Evolutionary conservation across 169 alveolate genomes (phyloP), one percentile per base, ranked within the genome.

Genomic region (Plasmodium falciparum): DNA sequence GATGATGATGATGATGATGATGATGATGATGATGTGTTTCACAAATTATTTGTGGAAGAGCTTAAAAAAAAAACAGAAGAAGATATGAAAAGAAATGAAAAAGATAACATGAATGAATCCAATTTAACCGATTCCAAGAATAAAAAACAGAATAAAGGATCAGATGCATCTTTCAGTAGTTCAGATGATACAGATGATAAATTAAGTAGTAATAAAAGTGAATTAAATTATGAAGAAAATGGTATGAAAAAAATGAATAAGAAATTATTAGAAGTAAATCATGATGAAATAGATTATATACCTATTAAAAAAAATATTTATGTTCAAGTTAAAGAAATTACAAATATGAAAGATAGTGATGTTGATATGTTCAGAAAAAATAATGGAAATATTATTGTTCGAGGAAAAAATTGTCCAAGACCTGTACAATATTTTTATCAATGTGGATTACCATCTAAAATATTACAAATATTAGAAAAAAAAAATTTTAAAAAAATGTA

Each of bases 351-450:
- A 85, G 97, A 95, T 15, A 97, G 95, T 83, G 98, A 97, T 75
- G 97, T 97, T 15, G 98, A 95, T 29, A 96, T 97, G 69, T 88
- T 97, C 62, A 72, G 98, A 70, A 95, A 95, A 83, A 95, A 97
- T 29, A 93, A 96, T 73, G 97, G 97, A 66, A 95, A 96, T 76
- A 97, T 97, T 73, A 92, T 95, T 85, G 99, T 98, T 13, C 93
- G 99, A 73, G 99, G 99, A 2, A 95, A 97, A 88, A 94, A 96
- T 52, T 95, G 98, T 88, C 98, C 99, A 62, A 89, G 96, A 26
- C 99, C 99, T 12, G 96, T 98, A 45, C 91, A 90, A 54, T 97
- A 96, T 65, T 99, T 99, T 97, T 97, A 96, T 86, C 98, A 99
- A 94, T 98, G 99, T 88, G 99, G 99, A 4, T 95, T 98, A 74